phyloP scores from a whole-genome alignment of 2,329 filamentous ascomycete species.

The Rugonectria rugulosa region DNA sequence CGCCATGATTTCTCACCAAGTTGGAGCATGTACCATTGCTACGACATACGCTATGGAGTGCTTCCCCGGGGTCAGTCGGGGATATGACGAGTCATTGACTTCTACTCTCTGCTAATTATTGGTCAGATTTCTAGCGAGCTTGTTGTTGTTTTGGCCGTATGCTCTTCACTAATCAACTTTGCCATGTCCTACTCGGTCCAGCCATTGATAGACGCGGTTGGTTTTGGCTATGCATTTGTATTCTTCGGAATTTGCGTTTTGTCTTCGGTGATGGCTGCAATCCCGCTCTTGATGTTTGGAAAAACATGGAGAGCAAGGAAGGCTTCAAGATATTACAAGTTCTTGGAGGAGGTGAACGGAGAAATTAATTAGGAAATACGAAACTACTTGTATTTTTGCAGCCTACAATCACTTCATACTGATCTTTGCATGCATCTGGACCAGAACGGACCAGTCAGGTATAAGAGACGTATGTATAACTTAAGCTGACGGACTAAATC shows the following conservation, averaged over 20 bases:
- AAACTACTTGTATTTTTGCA: no score
- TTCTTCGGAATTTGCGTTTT: conserved; percentile 5
- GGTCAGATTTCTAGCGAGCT: conserved; percentile 3
- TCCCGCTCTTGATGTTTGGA: conserved; percentile 3
- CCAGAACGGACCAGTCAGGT: no score
- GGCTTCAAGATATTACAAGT: conserved; percentile 7
- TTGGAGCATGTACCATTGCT: conserved; percentile 8
- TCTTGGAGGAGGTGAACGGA: conserved; percentile 5
- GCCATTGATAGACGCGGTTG: conserved; percentile 1
- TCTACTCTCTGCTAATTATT: not conserved
- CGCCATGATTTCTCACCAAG: conserved; percentile 9
- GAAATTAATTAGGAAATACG: not conserved
- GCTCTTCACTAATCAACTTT: conserved; percentile 8
- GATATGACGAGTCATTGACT: not conserved
- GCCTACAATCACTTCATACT: no score
- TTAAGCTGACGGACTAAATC: no score
- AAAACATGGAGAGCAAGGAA: conserved; percentile 4
- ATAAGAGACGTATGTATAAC: no score
- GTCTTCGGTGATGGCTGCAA: not conserved
- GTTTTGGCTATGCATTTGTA: conserved; percentile 3
- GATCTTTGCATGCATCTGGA: no score
- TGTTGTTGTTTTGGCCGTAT: conserved; percentile 7
- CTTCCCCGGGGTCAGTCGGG: conserved; percentile 2
- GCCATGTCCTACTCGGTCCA: conserved; percentile 15
- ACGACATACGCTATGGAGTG: conserved; percentile 10